phyloP scores from a whole-genome alignment of 176 grass and related monocot genomes.

The Oryza meyeriana region DNA sequence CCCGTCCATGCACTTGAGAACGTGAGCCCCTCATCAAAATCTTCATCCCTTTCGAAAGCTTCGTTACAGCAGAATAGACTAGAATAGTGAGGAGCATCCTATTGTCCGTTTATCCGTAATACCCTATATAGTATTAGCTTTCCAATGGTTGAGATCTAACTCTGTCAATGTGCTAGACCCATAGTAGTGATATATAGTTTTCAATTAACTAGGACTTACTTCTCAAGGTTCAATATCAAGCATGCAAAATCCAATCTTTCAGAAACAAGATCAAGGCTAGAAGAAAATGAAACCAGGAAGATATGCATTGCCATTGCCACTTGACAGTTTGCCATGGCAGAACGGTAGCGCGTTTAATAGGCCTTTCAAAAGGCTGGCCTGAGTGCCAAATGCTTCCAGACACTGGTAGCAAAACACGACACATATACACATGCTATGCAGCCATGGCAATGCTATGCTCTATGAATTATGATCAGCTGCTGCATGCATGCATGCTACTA shows the following conservation, averaged over 20 bases:
- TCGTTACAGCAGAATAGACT: neutral
- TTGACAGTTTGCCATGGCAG: no score
- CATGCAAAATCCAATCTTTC: neutral
- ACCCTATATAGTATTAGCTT: no score
- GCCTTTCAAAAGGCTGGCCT: neutral
- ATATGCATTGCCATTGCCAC: neutral
- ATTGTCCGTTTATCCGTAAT: neutral
- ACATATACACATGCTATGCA: neutral
- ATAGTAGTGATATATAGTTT: no score
- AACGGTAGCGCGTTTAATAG: neutral
- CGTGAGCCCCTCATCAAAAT: neutral
- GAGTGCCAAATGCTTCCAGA: neutral
- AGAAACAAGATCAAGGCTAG: neutral
- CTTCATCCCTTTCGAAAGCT: neutral
- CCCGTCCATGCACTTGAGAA: neutral
- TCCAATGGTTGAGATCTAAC: neutral
- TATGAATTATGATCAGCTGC: neutral
- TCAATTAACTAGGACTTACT: neutral
- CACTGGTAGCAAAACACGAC: neutral
- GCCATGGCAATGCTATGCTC: neutral
- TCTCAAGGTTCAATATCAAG: neutral
- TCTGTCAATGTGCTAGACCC: neutral
- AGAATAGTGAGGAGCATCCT: neutral
- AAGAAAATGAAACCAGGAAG: neutral
- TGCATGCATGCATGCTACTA: neutral